Conservation (phyloP, 129 eudicot genomes). For the Solidago caesia region DNA sequence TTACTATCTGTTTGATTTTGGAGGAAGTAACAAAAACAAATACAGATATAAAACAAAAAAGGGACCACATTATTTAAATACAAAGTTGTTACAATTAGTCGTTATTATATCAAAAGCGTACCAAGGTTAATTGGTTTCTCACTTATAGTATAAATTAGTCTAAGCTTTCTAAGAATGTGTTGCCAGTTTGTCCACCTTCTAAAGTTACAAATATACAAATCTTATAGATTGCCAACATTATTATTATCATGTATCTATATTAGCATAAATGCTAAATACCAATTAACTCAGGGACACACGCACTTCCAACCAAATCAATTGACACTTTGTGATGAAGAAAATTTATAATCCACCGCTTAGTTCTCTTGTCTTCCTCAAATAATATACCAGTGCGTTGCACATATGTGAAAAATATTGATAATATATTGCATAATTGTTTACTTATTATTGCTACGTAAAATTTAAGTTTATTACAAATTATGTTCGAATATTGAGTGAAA, state of each 20-base stretch:
- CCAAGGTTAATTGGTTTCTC: background rate
- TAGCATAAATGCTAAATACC: background rate
- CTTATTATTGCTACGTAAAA: too few species aligned
- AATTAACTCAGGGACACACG: background rate
- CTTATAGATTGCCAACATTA: background rate
- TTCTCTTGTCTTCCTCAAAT: background rate
- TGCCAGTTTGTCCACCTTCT: background rate
- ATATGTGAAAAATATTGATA: too few species aligned
- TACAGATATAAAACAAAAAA: too few species aligned
- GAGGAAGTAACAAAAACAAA: too few species aligned
- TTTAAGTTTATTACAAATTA: too few species aligned
- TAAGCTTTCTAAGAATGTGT: background rate
- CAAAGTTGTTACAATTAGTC: too few species aligned
- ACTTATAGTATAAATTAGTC: background rate
- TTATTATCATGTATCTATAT: background rate
- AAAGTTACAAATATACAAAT: background rate
- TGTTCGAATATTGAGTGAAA: too few species aligned
- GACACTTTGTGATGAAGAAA: background rate
- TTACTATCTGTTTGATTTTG: too few species aligned
- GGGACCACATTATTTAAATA: too few species aligned
- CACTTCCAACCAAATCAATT: constrained; percentile 10
- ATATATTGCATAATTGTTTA: too few species aligned
- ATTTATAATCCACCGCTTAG: background rate
- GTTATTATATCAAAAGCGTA: too few species aligned
- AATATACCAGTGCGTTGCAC: background rate